phyloP scores from a whole-genome alignment of 306 rosid species.

The Lathyrus tuberosus region DNA sequence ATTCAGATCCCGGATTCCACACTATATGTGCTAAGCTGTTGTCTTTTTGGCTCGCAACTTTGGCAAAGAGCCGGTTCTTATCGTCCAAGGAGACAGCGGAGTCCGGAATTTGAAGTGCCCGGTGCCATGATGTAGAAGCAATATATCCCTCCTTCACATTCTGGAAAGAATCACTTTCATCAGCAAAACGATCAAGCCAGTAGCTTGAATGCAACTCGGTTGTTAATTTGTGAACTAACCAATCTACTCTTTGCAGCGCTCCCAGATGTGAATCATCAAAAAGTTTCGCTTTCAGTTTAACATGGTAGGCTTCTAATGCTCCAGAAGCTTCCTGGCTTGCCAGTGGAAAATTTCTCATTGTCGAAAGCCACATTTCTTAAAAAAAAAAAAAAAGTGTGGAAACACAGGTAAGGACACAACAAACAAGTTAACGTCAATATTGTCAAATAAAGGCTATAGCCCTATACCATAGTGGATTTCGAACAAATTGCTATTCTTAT shows the following conservation, averaged over 20 bases:
- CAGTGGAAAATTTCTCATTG: slow-evolving; percentile 69
- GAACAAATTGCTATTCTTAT: too few species aligned
- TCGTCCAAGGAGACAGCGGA: slow-evolving; percentile 68
- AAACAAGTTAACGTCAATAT: neutral
- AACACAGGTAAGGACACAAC: neutral
- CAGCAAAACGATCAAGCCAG: slow-evolving; percentile 92
- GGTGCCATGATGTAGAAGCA: slow-evolving; percentile 91
- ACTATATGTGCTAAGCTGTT: slow-evolving; percentile 54
- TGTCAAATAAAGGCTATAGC: too few species aligned
- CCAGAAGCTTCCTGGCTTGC: slow-evolving; percentile 97
- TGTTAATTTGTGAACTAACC: slow-evolving; percentile 93
- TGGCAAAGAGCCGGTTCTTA: slow-evolving; percentile 63
- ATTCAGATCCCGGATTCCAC: slow-evolving; percentile 95
- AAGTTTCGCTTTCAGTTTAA: slow-evolving; percentile 83
- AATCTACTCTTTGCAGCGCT: slow-evolving; percentile 93
- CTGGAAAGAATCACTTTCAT: slow-evolving; percentile 89
- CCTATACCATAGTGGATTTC: too few species aligned
- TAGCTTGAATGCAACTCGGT: slow-evolving; percentile 91
- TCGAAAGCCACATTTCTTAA: slow-evolving; percentile 99
- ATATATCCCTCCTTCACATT: slow-evolving; percentile 85
- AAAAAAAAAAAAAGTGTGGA: slow-evolving; percentile 14
- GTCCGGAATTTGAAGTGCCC: slow-evolving; percentile 79
- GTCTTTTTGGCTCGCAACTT: slow-evolving; percentile 78
- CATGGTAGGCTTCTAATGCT: slow-evolving; percentile 89
- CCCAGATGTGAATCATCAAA: slow-evolving; percentile 96